These are phyloP conservation scores for Neoarthrinium moseri DNA, from an alignment of 2,329 filamentous ascomycete species.

Conservation along the genomic window DNA sequence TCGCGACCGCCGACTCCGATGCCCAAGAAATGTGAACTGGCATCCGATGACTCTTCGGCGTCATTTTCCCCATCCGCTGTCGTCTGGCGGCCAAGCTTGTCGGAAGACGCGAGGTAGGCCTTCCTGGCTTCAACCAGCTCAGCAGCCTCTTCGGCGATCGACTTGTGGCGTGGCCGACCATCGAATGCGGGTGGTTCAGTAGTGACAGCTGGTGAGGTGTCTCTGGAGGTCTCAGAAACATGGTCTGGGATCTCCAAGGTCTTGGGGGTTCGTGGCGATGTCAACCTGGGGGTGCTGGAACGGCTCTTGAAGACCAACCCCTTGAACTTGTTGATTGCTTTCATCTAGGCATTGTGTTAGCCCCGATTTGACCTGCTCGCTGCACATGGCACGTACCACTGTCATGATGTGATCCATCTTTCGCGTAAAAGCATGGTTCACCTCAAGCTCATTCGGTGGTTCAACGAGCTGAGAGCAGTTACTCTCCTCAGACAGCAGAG, in stretches of 20 bases:
- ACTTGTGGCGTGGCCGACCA: constrained; percentile 21
- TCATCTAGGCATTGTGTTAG: constrained; percentile 57
- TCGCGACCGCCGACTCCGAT: constrained; percentile 67
- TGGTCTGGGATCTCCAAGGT: constrained; percentile 16
- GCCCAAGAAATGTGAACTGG: constrained; percentile 65
- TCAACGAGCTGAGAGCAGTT: constrained; percentile 82
- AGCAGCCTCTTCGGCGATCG: constrained; percentile 47
- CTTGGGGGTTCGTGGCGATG: constrained; percentile 15
- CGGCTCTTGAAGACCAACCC: constrained; percentile 57
- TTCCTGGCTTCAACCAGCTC: constrained; percentile 47
- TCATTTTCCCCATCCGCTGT: constrained; percentile 53
- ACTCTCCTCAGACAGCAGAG: constrained; percentile 76
- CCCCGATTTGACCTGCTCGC: constrained; percentile 1
- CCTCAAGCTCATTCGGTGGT: constrained; percentile 83
- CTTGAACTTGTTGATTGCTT: constrained; percentile 89
- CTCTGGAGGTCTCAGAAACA: background rate
- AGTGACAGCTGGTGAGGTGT: background rate
- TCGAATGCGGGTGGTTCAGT: constrained; percentile 11
- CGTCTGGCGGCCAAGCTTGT: constrained; percentile 27
- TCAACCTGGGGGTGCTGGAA: constrained; percentile 37
- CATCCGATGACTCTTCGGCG: constrained; percentile 62
- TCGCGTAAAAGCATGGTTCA: constrained; percentile 85
- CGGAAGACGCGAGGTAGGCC: constrained; percentile 34
- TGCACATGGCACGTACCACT: constrained; percentile 56
- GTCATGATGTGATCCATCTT: constrained; percentile 85